Percentiles rank a stretch among this genome's conserved stretches.
Evolutionary conservation across 202 grass and related monocot species (phyloP).

Genomic region (Schoenoplectus tabernaemontani): DNA sequence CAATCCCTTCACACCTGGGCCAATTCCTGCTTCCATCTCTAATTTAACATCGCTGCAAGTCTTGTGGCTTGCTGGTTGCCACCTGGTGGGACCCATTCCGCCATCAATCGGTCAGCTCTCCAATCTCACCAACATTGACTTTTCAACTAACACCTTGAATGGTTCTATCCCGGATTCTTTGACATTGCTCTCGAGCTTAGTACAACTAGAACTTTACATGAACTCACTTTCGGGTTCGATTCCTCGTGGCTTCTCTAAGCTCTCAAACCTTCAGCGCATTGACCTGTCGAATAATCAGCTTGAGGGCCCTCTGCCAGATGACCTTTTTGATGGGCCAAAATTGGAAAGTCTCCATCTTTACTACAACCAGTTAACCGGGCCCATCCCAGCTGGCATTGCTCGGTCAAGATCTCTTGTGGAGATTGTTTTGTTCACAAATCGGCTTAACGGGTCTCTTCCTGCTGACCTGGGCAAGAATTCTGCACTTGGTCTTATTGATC

Average conservation of each 20-base stretch:
- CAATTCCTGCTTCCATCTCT: constrained; percentile 6
- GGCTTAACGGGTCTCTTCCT: constrained; percentile 46
- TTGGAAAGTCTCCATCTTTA: constrained; percentile 52
- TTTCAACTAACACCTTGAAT: constrained; percentile 59
- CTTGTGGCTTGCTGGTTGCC: constrained; percentile 41
- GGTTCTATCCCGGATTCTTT: constrained; percentile 34
- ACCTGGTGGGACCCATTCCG: constrained; percentile 39
- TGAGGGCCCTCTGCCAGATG: constrained; percentile 40
- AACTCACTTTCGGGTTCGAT: constrained; percentile 50
- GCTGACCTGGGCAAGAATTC: constrained; percentile 56
- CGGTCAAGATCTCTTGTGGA: constrained; percentile 30
- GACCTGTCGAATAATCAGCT: constrained; percentile 59
- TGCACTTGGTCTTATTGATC: constrained; percentile 37
- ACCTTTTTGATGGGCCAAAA: constrained; percentile 41
- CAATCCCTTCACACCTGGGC: constrained; percentile 50
- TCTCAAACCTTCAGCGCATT: constrained; percentile 35
- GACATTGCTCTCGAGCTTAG: constrained; percentile 4
- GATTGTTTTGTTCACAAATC: constrained; percentile 56
- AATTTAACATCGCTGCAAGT: constrained; percentile 15
- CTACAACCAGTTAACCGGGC: constrained; percentile 51
- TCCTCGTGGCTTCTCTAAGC: constrained; percentile 42
- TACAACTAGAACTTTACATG: constrained; percentile 59
- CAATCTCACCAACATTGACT: constrained; percentile 44
- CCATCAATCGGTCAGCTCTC: constrained; percentile 18
- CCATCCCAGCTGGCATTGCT: constrained; percentile 32